Evolutionary conservation across 2,329 filamentous ascomycete genomes (phyloP).

Genomic region (Penicillium sp.): DNA sequence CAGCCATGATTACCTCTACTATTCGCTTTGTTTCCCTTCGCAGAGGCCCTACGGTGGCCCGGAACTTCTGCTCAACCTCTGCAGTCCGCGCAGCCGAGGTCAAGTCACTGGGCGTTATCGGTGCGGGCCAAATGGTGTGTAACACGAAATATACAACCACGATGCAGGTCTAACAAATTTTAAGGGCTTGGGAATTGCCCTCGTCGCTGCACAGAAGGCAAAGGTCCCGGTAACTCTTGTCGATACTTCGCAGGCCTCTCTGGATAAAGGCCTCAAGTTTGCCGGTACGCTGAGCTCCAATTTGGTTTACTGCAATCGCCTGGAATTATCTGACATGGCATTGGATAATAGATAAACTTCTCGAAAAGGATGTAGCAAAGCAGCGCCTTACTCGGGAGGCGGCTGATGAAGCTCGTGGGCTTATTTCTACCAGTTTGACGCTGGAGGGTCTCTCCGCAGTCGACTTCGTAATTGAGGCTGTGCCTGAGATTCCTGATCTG

Average conservation of each 20-base stretch:
- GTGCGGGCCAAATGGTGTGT: slow-evolving; percentile 91
- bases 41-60: slow-evolving; percentile 39
- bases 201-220: slow-evolving; percentile 85
- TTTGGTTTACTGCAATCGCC: background rate
- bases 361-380: slow-evolving; percentile 90
- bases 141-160: background rate
- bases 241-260: slow-evolving; percentile 77
- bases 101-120: slow-evolving; percentile 85
- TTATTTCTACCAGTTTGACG: slow-evolving; percentile 68
- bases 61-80: slow-evolving; percentile 70
- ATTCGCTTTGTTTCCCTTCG: slow-evolving; percentile 28
- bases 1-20: slow-evolving; percentile 39
- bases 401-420: slow-evolving; percentile 69
- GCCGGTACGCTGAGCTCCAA: slow-evolving; percentile 59
- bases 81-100: slow-evolving; percentile 67
- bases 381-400: slow-evolving; percentile 78
- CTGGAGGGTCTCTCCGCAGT: slow-evolving; percentile 77
- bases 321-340: background rate
- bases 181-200: slow-evolving; percentile 90
- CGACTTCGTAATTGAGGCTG: slow-evolving; percentile 97
- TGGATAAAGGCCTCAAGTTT: slow-evolving; percentile 88
- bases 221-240: slow-evolving; percentile 81
- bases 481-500: slow-evolving; percentile 84
- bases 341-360: slow-evolving; percentile 71
- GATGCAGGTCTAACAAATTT: slow-evolving; percentile 22